Conservation (phyloP, 371 early-diverging fungal genomes). For the Circinella umbellata region DNA sequence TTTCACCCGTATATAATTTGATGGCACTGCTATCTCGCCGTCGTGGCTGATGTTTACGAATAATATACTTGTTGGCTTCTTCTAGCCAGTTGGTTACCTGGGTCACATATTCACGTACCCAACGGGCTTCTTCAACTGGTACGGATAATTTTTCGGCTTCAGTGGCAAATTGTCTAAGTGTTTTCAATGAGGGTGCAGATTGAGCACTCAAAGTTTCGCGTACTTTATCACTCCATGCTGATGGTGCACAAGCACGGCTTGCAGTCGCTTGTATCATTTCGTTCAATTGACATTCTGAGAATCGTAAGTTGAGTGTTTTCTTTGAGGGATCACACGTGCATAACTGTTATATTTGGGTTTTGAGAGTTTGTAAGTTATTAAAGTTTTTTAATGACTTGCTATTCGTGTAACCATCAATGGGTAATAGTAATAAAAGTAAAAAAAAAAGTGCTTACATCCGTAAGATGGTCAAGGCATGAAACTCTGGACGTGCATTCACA, state of each 20-base stretch:
- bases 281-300: slow-evolving; percentile 56
- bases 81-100: slow-evolving; percentile 24
- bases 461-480: slow-evolving; percentile 65
- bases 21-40: slow-evolving; percentile 10
- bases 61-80: slow-evolving; percentile 23
- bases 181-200: slow-evolving; percentile 57
- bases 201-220: slow-evolving; percentile 41
- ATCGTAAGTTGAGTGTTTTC: slow-evolving; percentile 54
- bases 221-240: slow-evolving; percentile 49
- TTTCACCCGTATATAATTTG: slow-evolving; percentile 9
- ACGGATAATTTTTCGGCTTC: slow-evolving; percentile 54
- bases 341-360: slow-evolving; percentile 33
- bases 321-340: slow-evolving; percentile 56
- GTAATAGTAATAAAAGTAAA: neutral
- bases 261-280: slow-evolving; percentile 36
- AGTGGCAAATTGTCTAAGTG: slow-evolving; percentile 48
- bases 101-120: slow-evolving; percentile 23
- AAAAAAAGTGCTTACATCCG: slow-evolving; percentile 45
- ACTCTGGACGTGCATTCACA: slow-evolving; percentile 71
- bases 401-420: neutral
- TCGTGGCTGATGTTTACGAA: slow-evolving; percentile 34
- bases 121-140: slow-evolving; percentile 18
- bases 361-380: neutral
- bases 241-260: slow-evolving; percentile 28
- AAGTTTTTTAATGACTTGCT: neutral